Conservation (phyloP, 2,329 filamentous ascomycete genomes). For the Ophiocordyceps camponoti-rufipedis region DNA sequence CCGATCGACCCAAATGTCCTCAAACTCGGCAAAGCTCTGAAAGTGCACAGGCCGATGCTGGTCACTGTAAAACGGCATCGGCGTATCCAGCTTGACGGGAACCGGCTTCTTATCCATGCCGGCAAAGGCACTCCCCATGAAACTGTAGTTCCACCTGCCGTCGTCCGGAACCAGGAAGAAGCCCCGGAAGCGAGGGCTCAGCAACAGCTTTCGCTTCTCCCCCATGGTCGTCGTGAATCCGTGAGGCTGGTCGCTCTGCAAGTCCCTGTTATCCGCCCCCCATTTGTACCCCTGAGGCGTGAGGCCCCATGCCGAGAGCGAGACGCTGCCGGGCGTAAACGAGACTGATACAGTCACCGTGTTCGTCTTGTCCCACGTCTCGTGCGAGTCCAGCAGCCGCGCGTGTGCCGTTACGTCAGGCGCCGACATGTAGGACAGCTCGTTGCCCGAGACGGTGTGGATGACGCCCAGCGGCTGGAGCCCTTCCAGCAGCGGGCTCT, state of each 20-base stretch:
- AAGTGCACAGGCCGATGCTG: constrained; percentile 89
- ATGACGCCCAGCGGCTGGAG: constrained; percentile 90
- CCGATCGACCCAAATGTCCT: constrained; percentile 91
- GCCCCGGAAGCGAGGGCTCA: constrained; percentile 84
- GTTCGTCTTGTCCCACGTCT: constrained; percentile 51
- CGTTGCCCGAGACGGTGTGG: constrained; percentile 87
- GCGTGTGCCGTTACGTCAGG: constrained; percentile 90
- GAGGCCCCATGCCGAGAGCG: constrained; percentile 80
- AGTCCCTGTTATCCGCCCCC: constrained; percentile 91
- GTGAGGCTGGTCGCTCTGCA: constrained; percentile 77
- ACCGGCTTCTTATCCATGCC: constrained; percentile 80
- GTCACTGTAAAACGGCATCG: constrained; percentile 77
- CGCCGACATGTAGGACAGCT: constrained; percentile 91
- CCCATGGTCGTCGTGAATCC: constrained; percentile 88
- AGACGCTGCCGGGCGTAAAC: constrained; percentile 93
- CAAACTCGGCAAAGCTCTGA: constrained; percentile 90
- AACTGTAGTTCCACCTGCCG: constrained; percentile 91
- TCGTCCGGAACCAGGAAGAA: constrained; percentile 93
- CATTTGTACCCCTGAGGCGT: constrained; percentile 89
- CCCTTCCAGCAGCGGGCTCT: constrained; percentile 73
- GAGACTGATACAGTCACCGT: constrained; percentile 89
- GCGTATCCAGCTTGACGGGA: constrained; percentile 86
- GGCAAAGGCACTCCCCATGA: constrained; percentile 82
- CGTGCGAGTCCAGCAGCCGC: constrained; percentile 68
- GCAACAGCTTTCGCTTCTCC: constrained; percentile 82